These are phyloP conservation scores for Globisporangium alternatum DNA, from an alignment of 352 stramenopile genomes.

Conservation along the genomic window DNA sequence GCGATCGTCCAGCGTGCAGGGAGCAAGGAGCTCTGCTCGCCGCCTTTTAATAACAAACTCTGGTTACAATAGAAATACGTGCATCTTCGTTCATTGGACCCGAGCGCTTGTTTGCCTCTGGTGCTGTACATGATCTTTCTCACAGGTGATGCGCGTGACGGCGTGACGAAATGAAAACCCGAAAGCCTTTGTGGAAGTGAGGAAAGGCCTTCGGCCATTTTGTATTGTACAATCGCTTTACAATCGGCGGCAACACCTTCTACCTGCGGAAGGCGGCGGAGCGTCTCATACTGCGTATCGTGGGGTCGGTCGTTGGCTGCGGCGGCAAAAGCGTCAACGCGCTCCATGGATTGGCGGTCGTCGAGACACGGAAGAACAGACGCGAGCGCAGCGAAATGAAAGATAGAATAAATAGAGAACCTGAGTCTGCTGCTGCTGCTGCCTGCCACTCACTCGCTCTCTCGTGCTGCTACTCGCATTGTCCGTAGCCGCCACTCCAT, in stretches of 20 bases:
- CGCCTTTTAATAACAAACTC: conserved; percentile 3
- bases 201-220: conserved; percentile 3
- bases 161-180: conserved; percentile 4
- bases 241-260: conserved; percentile 26
- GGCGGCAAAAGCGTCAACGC: neutral
- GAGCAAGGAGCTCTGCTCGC: neutral
- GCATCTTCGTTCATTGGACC: conserved; percentile 4
- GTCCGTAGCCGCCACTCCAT: neutral
- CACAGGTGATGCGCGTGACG: neutral
- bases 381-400: conserved; percentile 5
- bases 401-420: conserved; percentile 14
- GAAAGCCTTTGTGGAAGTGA: neutral
- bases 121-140: neutral
- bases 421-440: neutral
- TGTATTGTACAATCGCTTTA: conserved; percentile 36
- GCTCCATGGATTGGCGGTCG: too few relatives aligned
- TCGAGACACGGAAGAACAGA: conserved; percentile 1
- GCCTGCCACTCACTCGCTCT: neutral
- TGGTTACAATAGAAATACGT: conserved; percentile 14
- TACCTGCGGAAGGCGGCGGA: conserved; percentile 41
- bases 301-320: neutral
- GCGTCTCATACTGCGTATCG: conserved; percentile 11
- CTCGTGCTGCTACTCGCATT: conserved; percentile 1
- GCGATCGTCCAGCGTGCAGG: neutral
- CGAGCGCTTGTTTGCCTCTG: neutral